Base-by-base conservation (phyloP, 306 rosid species). In the Mimosa bimucronata region DNA sequence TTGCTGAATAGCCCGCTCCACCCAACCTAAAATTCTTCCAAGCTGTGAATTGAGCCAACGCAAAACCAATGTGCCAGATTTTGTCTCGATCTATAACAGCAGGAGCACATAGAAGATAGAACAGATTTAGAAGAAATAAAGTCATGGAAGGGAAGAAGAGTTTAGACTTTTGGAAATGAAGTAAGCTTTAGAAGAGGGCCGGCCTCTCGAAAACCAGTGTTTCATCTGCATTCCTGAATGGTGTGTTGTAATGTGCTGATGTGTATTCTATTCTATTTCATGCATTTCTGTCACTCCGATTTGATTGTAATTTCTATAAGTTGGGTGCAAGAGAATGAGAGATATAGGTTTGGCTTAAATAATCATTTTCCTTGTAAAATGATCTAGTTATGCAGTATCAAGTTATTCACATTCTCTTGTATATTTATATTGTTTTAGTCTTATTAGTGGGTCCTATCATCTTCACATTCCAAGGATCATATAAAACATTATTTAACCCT, bases 41-140 rank as follows among this genome's bases (percentile, higher is more conserved):
- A 95, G 99, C 79, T 95, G 99, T 10, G 97, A 82, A 84, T 93
- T 95, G 88, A 95, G 86, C 99, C 99, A 95, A 16, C 99, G 99
- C 88, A 95, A 80, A 83, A 95, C 99, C 86, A 95, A 78, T 0
- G 98, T 95, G 87, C 99, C 99, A 80, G 99, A 95, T 86, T 91
- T 87, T 25, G 93, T 83, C 85, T 91, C 99, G 88, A 95, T 93
- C 99, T 95, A 78, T 69, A 77, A 68, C 67, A 82, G 44, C 37
- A 71, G 69, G 69, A 65, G 70, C 71, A 69, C 14, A 44, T 25
- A 65, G 66, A 73, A 69, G 11, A 44, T 25, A 72, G 81, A 58
- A 73, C 73, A 5, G 55, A 30, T 61, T 46, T 66, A 81, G 74
- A 81, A 76, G 60, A 57, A 61, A 76, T 34, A 65, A 53, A 26